These are phyloP conservation scores for Aspergillus nomiae DNA, from an alignment of 2,329 filamentous ascomycete species.

Conservation along the genomic window DNA sequence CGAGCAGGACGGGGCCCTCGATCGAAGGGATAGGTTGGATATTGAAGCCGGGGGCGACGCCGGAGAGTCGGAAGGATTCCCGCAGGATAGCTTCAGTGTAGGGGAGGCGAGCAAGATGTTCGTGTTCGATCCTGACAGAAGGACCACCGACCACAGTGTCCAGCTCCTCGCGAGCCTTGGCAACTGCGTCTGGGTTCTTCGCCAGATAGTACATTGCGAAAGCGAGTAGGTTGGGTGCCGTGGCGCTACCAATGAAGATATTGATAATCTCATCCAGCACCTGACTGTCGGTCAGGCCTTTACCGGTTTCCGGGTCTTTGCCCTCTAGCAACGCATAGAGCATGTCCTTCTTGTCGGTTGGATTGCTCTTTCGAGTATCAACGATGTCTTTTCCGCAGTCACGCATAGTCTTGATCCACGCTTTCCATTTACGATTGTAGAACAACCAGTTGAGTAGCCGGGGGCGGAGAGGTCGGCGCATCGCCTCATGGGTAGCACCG, in stretches of 20 bases:
- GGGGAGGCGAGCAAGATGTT: slow-evolving; percentile 63
- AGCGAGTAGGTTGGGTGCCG: slow-evolving; percentile 66
- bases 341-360: slow-evolving; percentile 60
- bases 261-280: slow-evolving; percentile 70
- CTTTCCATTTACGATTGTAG: slow-evolving; percentile 57
- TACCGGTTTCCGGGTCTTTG: slow-evolving; percentile 64
- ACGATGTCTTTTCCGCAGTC: slow-evolving; percentile 60
- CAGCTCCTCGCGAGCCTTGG: slow-evolving; percentile 67
- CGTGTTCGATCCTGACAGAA: slow-evolving; percentile 36
- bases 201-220: slow-evolving; percentile 68
- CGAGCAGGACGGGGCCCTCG: slow-evolving; percentile 49
- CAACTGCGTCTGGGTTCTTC: slow-evolving; percentile 61
- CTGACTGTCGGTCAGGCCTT: slow-evolving; percentile 59
- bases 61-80: slow-evolving; percentile 65
- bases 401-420: slow-evolving; percentile 57
- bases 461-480: slow-evolving; percentile 57
- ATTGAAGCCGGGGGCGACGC: slow-evolving; percentile 62
- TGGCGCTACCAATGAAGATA: slow-evolving; percentile 69
- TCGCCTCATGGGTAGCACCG: slow-evolving; percentile 57
- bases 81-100: slow-evolving; percentile 69
- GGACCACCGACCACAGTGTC: slow-evolving; percentile 47
- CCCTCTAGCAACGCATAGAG: slow-evolving; percentile 62
- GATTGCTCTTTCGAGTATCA: slow-evolving; percentile 55
- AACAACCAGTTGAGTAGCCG: slow-evolving; percentile 56
- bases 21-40: slow-evolving; percentile 55